These are phyloP conservation scores for Sporothrix protearum DNA, from an alignment of 2,329 filamentous ascomycete genomes.

Conservation along the genomic window DNA sequence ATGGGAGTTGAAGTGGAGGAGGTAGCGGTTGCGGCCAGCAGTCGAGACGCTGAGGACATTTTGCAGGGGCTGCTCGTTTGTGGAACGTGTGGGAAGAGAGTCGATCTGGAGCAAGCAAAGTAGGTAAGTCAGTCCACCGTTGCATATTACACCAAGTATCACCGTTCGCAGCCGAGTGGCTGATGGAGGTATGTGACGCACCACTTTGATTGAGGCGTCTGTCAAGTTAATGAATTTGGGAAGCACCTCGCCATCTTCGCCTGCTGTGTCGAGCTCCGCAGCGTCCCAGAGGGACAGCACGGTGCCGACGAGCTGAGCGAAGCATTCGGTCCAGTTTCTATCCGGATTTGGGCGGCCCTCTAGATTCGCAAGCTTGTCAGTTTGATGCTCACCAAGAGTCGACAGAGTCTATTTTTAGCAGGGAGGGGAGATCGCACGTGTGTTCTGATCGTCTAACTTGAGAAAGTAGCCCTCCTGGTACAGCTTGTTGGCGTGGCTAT, in stretches of 20 bases:
- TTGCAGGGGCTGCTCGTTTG: slow-evolving; percentile 74
- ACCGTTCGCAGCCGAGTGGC: not conserved
- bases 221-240: slow-evolving; percentile 84
- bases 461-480: slow-evolving; percentile 98
- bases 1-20: slow-evolving; percentile 93
- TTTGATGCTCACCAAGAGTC: slow-evolving; percentile 24
- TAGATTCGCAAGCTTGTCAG: slow-evolving; percentile 41
- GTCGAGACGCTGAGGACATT: slow-evolving; percentile 96
- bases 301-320: slow-evolving; percentile 92
- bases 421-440: slow-evolving; percentile 58
- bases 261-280: slow-evolving; percentile 80
- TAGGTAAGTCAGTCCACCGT: not conserved
- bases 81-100: slow-evolving; percentile 78
- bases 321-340: slow-evolving; percentile 92
- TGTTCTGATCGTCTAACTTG: slow-evolving; percentile 92
- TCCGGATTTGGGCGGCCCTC: slow-evolving; percentile 83
- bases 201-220: slow-evolving; percentile 98
- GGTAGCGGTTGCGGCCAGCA: slow-evolving; percentile 89
- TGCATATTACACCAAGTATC: no score
- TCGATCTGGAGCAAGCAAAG: slow-evolving; percentile 61
- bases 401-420: not conserved
- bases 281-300: slow-evolving; percentile 96
- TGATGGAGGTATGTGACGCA: slow-evolving; percentile 41
- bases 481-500: slow-evolving; percentile 91
- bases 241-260: slow-evolving; percentile 61